phyloP scores from a whole-genome alignment of 2,329 filamentous ascomycete genomes.

The Cladophialophora carrionii region DNA sequence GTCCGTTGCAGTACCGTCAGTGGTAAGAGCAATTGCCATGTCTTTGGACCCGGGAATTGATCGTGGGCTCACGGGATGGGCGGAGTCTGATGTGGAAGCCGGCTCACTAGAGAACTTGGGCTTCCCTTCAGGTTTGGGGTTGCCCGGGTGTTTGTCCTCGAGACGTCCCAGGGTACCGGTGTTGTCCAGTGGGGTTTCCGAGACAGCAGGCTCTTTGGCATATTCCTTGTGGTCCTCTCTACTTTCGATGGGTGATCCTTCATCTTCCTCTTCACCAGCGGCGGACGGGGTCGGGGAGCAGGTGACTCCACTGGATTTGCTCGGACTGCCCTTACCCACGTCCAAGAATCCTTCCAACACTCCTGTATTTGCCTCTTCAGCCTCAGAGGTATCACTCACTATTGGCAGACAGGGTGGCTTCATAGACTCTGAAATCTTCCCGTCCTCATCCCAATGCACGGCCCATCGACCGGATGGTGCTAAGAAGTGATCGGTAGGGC shows the following conservation, averaged over 20 bases:
- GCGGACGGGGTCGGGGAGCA: slow-evolving; percentile 13
- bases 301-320: not conserved
- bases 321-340: not conserved
- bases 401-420: slow-evolving; percentile 18
- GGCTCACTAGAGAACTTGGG: not conserved
- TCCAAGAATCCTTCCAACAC: not conserved
- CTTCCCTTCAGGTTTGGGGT: not conserved
- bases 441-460: slow-evolving; percentile 21
- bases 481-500: slow-evolving; percentile 26
- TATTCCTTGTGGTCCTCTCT: not conserved
- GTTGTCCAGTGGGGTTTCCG: not conserved
- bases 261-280: not conserved
- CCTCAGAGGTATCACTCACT: not conserved
- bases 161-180: not conserved
- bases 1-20: not conserved
- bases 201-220: not conserved
- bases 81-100: not conserved
- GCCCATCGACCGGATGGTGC: slow-evolving; percentile 23
- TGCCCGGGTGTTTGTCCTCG: not conserved
- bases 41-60: not conserved
- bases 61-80: not conserved
- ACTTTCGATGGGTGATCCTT: not conserved
- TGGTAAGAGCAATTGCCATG: not conserved
- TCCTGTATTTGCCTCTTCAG: not conserved
- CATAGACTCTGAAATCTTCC: slow-evolving; percentile 24